Conservation (phyloP, 2,329 filamentous ascomycete species). For the Fusarium scirpi region DNA sequence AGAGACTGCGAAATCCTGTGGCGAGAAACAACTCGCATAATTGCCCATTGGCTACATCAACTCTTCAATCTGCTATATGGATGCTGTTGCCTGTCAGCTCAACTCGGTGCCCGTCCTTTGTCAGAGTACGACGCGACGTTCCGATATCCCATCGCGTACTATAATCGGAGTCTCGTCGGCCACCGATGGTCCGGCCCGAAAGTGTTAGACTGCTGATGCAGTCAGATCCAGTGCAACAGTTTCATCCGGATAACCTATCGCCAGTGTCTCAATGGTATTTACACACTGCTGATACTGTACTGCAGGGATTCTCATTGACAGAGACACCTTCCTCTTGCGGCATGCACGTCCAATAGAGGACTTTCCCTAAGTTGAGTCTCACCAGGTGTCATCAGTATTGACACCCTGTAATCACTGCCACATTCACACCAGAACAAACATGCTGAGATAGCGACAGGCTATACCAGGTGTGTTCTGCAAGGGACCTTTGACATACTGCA, state of each 20-base stretch:
- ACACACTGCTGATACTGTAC: neutral
- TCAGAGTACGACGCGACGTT: neutral
- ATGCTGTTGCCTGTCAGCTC: neutral
- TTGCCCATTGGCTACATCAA: neutral
- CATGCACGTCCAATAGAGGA: neutral
- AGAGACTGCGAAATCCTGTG: neutral
- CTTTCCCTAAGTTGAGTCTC: neutral
- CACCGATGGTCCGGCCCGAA: neutral
- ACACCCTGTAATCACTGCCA: slow-evolving; percentile 1
- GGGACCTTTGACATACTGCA: neutral
- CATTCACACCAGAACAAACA: neutral
- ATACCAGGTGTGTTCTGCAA: neutral
- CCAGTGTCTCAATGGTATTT: neutral
- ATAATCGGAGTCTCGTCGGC: neutral
- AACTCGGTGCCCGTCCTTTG: neutral
- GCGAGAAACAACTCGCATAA: neutral
- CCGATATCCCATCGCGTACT: neutral
- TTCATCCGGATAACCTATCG: neutral
- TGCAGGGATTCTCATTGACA: neutral
- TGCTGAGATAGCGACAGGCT: neutral
- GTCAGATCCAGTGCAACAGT: neutral
- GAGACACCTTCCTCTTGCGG: slow-evolving; percentile 2
- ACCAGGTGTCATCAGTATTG: neutral
- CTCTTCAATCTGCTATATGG: neutral
- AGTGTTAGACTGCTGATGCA: neutral